These are phyloP conservation scores for Yamadazyma triangularis DNA, from an alignment of 1,139 yeast species.

Conservation along the genomic window DNA sequence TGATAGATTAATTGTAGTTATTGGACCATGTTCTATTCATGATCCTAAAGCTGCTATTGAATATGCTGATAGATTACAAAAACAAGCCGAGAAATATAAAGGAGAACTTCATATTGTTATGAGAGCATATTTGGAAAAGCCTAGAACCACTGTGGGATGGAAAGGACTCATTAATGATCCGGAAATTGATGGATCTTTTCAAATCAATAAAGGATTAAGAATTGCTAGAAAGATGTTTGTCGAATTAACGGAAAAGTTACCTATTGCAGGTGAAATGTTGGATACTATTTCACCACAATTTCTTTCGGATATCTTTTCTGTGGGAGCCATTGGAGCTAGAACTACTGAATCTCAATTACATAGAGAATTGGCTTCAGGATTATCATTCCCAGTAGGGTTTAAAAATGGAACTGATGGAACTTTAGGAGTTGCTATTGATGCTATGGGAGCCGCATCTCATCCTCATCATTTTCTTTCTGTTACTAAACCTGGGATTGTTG, in stretches of 20 bases:
- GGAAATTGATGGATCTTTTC: conserved; percentile 88
- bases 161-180: conserved; percentile 97
- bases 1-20: conserved; percentile 75
- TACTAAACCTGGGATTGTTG: conserved; percentile 84
- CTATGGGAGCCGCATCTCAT: conserved; percentile 85
- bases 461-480: conserved; percentile 94
- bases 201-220: conserved; percentile 90
- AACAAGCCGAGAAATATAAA: conserved; percentile 57
- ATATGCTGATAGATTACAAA: conserved; percentile 65
- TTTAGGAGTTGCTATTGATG: conserved; percentile 88
- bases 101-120: conserved; percentile 81
- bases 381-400: conserved; percentile 96
- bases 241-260: conserved; percentile 70
- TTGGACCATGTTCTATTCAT: conserved; percentile 97
- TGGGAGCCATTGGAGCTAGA: conserved; percentile 98
- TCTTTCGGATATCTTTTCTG: conserved; percentile 80
- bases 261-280: conserved; percentile 96
- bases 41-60: conserved; percentile 92
- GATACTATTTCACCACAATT: conserved; percentile 97
- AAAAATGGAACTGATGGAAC: conserved; percentile 97
- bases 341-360: conserved; percentile 96
- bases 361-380: conserved; percentile 92
- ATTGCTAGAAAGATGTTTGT: conserved; percentile 85
- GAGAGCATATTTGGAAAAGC: conserved; percentile 98
- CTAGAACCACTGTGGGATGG: conserved; percentile 99